Percentiles rank a stretch among this genome's conserved stretches.
Conservation (phyloP, 805 yeast genomes). For the Barnettozyma vustinii region DNA sequence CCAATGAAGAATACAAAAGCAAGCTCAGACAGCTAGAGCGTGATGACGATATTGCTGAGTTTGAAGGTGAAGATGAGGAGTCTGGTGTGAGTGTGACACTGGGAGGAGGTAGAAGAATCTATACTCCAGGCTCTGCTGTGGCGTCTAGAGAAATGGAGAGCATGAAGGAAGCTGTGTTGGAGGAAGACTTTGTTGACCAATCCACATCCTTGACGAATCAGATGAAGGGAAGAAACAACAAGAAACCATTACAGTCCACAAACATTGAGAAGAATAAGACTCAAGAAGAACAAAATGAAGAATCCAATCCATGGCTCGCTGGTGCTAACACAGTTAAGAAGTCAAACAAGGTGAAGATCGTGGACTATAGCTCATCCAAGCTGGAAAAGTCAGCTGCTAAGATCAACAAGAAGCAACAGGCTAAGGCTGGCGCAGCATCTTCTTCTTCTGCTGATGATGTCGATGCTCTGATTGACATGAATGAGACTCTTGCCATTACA, state of each 20-base stretch:
- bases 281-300: constrained; percentile 19
- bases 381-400: constrained; percentile 38
- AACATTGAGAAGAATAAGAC: constrained; percentile 6
- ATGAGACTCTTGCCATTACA: constrained; percentile 48
- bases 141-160: constrained; percentile 30
- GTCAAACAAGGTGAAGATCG: constrained; percentile 41
- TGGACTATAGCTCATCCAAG: constrained; percentile 47
- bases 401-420: constrained; percentile 27
- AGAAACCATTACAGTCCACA: constrained; percentile 7
- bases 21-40: constrained; percentile 44
- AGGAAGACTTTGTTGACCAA: constrained; percentile 48
- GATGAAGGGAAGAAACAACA: constrained; percentile 20
- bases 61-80: constrained; percentile 31
- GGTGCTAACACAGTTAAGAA: constrained; percentile 30
- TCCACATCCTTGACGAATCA: constrained; percentile 40
- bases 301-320: constrained; percentile 48
- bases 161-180: constrained; percentile 30
- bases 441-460: constrained; percentile 25
- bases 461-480: constrained; percentile 39
- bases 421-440: constrained; percentile 28
- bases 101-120: constrained; percentile 77
- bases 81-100: constrained; percentile 42
- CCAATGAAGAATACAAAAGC: constrained; percentile 49
- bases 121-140: constrained; percentile 49
- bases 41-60: constrained; percentile 39